phyloP scores from a whole-genome alignment of 192 early-diverging fungal genomes.

The Neocallimastix lanati region DNA sequence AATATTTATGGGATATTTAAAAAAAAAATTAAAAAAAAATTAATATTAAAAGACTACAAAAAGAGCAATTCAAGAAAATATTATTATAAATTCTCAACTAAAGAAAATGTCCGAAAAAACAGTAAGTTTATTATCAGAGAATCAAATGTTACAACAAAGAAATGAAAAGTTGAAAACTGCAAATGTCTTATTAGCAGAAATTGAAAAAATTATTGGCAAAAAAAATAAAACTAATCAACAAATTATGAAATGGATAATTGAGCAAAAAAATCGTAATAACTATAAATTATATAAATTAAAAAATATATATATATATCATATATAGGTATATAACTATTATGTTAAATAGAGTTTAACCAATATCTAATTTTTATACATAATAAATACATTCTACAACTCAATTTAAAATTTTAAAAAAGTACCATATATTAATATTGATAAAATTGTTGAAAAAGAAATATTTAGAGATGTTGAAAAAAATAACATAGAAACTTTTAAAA shows the following conservation, averaged over 20 bases:
- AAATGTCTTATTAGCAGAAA: constrained; percentile 22
- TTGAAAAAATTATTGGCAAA: constrained; percentile 28
- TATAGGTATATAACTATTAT: too few species aligned
- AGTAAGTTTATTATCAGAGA: constrained; percentile 26
- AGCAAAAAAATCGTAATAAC: constrained; percentile 24
- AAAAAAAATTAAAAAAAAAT: too few species aligned
- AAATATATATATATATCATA: too few species aligned
- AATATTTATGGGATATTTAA: too few species aligned
- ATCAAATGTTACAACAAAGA: constrained; percentile 21
- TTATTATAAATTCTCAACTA: constrained; percentile 33
- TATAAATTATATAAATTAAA: too few species aligned
- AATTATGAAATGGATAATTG: constrained; percentile 33
- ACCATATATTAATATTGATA: not conserved
- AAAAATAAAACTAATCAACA: constrained; percentile 34
- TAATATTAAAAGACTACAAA: constrained; percentile 43
- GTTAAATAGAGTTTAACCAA: too few species aligned
- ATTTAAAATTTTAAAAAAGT: too few species aligned
- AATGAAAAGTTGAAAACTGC: constrained; percentile 18
- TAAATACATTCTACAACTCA: too few species aligned
- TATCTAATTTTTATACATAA: too few species aligned
- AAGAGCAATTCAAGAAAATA: constrained; percentile 41
- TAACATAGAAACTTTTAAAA: not conserved
- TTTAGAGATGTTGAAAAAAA: not conserved
- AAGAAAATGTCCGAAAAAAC: constrained; percentile 34
- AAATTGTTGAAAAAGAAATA: not conserved